Percentiles rank a stretch among this genome's conserved stretches.
Conservation (phyloP, 257 asterid genomes). For the Przewalskia tangutica region DNA sequence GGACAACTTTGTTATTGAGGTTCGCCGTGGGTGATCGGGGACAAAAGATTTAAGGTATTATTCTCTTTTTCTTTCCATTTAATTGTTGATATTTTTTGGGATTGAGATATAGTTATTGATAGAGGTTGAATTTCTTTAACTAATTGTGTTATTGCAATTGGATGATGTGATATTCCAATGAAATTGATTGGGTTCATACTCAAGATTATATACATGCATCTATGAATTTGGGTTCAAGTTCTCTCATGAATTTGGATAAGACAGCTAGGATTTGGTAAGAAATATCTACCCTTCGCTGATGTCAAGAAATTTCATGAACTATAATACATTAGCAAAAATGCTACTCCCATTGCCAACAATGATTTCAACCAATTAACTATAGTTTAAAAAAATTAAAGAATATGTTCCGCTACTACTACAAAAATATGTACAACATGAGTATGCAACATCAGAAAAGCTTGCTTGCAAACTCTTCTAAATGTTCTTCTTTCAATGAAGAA, state of each 20-base stretch:
- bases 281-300: neutral
- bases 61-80: too few relatives aligned
- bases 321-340: neutral
- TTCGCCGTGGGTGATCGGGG: too few relatives aligned
- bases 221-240: too few relatives aligned
- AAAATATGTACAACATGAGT: neutral
- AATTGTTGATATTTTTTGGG: too few relatives aligned
- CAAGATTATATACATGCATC: too few relatives aligned
- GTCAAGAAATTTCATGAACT: neutral
- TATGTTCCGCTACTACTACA: neutral
- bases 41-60: too few relatives aligned
- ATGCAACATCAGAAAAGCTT: slow-evolving; percentile 38
- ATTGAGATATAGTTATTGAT: too few relatives aligned
- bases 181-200: too few relatives aligned
- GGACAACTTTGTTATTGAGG: too few relatives aligned
- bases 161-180: too few relatives aligned
- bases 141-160: too few relatives aligned
- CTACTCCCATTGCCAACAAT: neutral
- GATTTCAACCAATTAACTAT: neutral
- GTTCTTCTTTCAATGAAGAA: slow-evolving; percentile 12
- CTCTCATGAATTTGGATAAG: neutral
- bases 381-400: neutral
- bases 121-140: too few relatives aligned
- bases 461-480: slow-evolving; percentile 48
- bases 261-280: neutral